Evolutionary conservation across 805 yeast species (phyloP).

Genomic region (Tetrapisispora nanseiensis): DNA sequence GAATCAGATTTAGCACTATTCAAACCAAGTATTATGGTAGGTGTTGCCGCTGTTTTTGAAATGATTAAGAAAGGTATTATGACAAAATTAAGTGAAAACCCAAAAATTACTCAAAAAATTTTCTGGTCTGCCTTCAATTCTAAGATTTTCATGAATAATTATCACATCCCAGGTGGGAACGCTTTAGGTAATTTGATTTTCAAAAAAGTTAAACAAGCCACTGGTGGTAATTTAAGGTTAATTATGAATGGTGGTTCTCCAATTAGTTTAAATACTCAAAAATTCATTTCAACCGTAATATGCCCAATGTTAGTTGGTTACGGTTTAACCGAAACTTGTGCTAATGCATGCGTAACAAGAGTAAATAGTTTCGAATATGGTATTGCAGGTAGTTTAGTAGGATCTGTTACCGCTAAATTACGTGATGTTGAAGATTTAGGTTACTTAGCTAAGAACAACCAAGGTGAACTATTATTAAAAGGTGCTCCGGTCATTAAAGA

Average conservation of each 20-base stretch:
- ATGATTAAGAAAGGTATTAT: slow-evolving; percentile 85
- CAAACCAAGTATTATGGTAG: slow-evolving; percentile 91
- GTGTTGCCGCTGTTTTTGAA: slow-evolving; percentile 99
- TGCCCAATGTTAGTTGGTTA: slow-evolving; percentile 90
- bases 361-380: slow-evolving; percentile 60
- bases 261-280: slow-evolving; percentile 69
- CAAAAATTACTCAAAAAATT: slow-evolving; percentile 59
- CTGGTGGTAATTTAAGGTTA: slow-evolving; percentile 77
- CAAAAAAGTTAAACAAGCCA: slow-evolving; percentile 83
- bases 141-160: slow-evolving; percentile 52
- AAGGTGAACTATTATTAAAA: slow-evolving; percentile 81
- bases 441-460: slow-evolving; percentile 78
- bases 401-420: slow-evolving; percentile 77
- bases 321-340: slow-evolving; percentile 94
- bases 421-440: slow-evolving; percentile 89
- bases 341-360: slow-evolving; percentile 66
- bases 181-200: slow-evolving; percentile 60
- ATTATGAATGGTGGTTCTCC: slow-evolving; percentile 92
- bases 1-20: slow-evolving; percentile 79
- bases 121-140: slow-evolving; percentile 85
- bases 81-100: slow-evolving; percentile 57
- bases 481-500: slow-evolving; percentile 68
- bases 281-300: slow-evolving; percentile 62
- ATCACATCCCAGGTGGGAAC: slow-evolving; percentile 65
- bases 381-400: slow-evolving; percentile 73